Evolutionary conservation across 164 flowering plant species (phyloP), one percentile per base, ranked within the genome.

Genomic region (Vitis amurensis): DNA sequence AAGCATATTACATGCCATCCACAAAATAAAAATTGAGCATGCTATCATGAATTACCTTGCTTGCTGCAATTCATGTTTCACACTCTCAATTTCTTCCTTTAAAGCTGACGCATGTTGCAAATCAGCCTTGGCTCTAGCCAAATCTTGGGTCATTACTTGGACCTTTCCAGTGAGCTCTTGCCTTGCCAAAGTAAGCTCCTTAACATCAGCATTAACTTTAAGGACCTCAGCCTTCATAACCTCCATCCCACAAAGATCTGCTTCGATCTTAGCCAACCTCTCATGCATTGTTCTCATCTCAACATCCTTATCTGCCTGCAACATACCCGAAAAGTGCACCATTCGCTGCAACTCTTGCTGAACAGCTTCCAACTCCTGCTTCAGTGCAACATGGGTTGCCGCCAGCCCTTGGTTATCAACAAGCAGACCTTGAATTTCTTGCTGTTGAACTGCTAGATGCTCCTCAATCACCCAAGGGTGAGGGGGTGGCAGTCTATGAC

Each of bases 311-410:
- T 90, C 97, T 0, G 83, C 76, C 11, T 82, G 84, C 66, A 88
- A 67, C 0, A 89, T 73, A 1, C 81, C 85, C 1, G 87, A 87
- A 52, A 73, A 69, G 12, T 85, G 88, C 12, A 77, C 74, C 85
- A 83, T 82, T 3, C 82, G 79, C 44, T 88, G 91, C 65, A 95
- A 71, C 80, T 95, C 97, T 68, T 85, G 79, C 57, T 89, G 94
- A 1, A 87, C 85, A 53, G 79, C 81, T 63, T 86, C 96, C 29
- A 93, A 66, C 63, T 95, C 99, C 83, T 93, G 98, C 81, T 86
- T 93, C 17, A 95, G 84, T 0, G 99, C 97, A 50, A 93, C 98
- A 78, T 95, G 99, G 4, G 97, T 91, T 1, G 97, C 97, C 37
- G 99, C 99, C 12, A 93, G 75, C 58, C 96, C 71, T 75, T 90